Evolutionary conservation across 305 asterid species (phyloP).

Genomic region (Coffea humblotiana): DNA sequence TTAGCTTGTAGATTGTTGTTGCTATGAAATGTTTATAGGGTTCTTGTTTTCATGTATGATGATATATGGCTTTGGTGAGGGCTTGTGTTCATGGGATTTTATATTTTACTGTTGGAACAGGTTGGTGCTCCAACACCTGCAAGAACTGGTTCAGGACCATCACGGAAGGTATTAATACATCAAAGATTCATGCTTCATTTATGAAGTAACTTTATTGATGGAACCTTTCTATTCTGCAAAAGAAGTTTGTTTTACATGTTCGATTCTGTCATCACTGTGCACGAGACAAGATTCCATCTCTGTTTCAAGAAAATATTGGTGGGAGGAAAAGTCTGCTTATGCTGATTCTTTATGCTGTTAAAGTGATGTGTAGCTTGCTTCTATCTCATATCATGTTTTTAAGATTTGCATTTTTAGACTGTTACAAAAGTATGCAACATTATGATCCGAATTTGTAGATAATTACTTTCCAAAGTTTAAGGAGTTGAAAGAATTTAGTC

Average conservation of each 20-base stretch:
- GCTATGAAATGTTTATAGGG: neutral
- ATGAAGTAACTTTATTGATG: neutral
- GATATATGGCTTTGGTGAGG: neutral
- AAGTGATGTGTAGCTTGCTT: neutral
- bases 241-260: neutral
- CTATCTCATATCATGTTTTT: neutral
- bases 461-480: neutral
- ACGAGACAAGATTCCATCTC: neutral
- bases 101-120: slow-evolving; percentile 28
- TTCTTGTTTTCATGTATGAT: neutral
- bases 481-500: neutral
- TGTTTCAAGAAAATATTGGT: neutral
- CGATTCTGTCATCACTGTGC: neutral
- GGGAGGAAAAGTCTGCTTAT: neutral
- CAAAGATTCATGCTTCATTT: neutral
- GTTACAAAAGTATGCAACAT: neutral
- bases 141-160: slow-evolving; percentile 82
- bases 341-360: neutral
- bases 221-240: neutral
- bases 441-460: neutral
- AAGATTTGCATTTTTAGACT: neutral
- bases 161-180: slow-evolving; percentile 62
- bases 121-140: slow-evolving; percentile 71
- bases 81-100: neutral
- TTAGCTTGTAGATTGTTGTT: neutral